These are phyloP conservation scores for Colletotrichum godetiae DNA, from an alignment of 2,329 filamentous ascomycete genomes.

Conservation along the genomic window DNA sequence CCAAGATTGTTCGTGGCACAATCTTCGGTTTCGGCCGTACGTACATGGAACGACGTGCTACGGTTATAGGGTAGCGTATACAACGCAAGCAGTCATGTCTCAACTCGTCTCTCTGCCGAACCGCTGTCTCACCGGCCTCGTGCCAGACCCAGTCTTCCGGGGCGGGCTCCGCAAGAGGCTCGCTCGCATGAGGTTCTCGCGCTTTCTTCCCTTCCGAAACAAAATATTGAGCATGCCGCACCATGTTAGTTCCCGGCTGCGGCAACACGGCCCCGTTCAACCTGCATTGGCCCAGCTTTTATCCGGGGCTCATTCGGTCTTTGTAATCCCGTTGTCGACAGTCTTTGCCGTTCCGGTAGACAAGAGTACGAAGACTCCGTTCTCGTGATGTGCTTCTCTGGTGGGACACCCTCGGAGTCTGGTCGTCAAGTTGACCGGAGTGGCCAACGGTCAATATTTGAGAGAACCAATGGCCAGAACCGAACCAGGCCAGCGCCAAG, in stretches of 20 bases:
- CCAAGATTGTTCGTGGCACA: not conserved
- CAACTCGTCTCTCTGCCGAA: not conserved
- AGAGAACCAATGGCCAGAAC: not conserved
- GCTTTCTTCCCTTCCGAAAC: constrained; percentile 11
- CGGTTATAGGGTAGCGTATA: constrained; percentile 1
- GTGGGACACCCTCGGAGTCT: not conserved
- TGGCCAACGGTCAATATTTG: not conserved
- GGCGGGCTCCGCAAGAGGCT: constrained; percentile 19
- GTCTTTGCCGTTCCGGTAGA: not conserved
- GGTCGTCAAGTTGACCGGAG: not conserved
- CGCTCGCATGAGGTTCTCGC: constrained; percentile 7
- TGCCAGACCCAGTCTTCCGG: constrained; percentile 27
- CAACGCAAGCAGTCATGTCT: constrained; percentile 27
- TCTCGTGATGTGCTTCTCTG: not conserved
- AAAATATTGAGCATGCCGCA: constrained; percentile 12
- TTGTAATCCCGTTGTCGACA: not conserved
- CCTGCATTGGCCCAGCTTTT: constrained; percentile 20
- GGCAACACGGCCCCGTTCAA: constrained; percentile 22
- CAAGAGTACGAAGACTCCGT: not conserved
- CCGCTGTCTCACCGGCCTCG: constrained; percentile 16
- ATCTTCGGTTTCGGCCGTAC: constrained; percentile 14
- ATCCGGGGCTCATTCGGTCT: not conserved
- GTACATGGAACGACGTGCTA: not conserved
- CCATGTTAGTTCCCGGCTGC: constrained; percentile 24
- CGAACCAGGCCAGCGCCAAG: not conserved